These are phyloP conservation scores for Talaromyces sp. DNA, from an alignment of 2,329 filamentous ascomycete species.

Conservation along the genomic window DNA sequence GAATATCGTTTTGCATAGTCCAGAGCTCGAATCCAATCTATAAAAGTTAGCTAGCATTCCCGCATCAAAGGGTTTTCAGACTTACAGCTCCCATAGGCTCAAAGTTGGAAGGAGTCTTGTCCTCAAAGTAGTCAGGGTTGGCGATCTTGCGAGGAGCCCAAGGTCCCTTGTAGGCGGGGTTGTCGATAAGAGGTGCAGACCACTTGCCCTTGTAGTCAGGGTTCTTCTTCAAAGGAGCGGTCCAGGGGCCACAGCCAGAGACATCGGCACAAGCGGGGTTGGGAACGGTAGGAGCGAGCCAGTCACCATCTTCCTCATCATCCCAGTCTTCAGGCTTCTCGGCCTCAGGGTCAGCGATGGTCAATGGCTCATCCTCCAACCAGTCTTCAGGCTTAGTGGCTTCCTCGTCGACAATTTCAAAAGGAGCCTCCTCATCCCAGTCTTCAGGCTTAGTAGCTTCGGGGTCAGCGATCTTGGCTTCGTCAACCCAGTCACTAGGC, in stretches of 20 bases:
- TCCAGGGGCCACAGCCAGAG: conserved; percentile 92
- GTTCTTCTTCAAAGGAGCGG: conserved; percentile 88
- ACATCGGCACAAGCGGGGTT: conserved; percentile 95
- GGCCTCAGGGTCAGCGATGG: conserved; percentile 86
- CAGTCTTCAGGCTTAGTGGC: conserved; percentile 91
- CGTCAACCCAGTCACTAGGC: conserved; percentile 93
- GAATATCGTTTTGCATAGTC: conserved; percentile 99
- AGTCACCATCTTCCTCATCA: conserved; percentile 99
- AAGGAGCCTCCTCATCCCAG: conserved; percentile 98
- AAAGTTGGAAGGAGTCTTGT: conserved; percentile 93
- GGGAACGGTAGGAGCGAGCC: conserved; percentile 80
- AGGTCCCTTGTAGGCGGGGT: conserved; percentile 94
- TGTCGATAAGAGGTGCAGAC: conserved; percentile 88
- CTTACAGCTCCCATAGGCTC: conserved; percentile 96
- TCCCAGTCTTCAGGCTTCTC: conserved; percentile 99
- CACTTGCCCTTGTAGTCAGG: conserved; percentile 99
- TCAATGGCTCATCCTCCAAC: conserved; percentile 83
- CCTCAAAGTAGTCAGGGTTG: conserved; percentile 95
- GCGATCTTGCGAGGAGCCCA: conserved; percentile 95
- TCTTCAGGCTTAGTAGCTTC: conserved; percentile 95
- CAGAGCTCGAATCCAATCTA: conserved; percentile 98
- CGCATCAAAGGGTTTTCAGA: background rate
- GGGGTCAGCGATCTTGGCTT: conserved; percentile 84
- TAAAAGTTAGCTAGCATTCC: conserved; percentile 13
- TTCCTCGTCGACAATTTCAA: conserved; percentile 90